These are phyloP conservation scores for Ogataea pignaliae DNA, from an alignment of 805 yeast species.

Conservation along the genomic window DNA sequence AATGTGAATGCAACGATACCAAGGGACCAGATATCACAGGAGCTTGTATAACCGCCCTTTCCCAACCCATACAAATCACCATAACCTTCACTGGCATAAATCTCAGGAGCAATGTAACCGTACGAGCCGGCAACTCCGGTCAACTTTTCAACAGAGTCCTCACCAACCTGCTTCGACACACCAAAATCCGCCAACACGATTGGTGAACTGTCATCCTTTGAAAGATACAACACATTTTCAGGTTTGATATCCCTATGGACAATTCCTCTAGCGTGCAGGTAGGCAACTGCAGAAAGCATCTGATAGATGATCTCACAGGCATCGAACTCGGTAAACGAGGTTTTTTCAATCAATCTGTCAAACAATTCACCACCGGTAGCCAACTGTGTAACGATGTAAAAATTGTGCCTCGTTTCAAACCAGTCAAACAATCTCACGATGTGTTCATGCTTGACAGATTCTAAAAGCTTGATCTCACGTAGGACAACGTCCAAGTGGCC, in stretches of 20 bases:
- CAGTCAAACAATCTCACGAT: constrained; percentile 89
- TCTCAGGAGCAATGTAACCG: constrained; percentile 98
- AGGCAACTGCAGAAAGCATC: constrained; percentile 70
- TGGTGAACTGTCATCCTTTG: constrained; percentile 56
- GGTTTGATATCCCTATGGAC: constrained; percentile 96
- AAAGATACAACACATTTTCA: constrained; percentile 77
- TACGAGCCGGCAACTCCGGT: constrained; percentile 61
- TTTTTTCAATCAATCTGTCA: constrained; percentile 75
- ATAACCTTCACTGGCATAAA: constrained; percentile 52
- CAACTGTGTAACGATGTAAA: constrained; percentile 87
- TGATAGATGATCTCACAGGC: constrained; percentile 75
- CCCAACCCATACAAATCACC: constrained; percentile 33
- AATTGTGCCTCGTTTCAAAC: constrained; percentile 91
- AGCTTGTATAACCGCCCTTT: constrained; percentile 80
- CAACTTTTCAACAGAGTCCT: constrained; percentile 17
- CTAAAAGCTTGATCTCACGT: constrained; percentile 72
- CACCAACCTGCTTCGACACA: constrained; percentile 68
- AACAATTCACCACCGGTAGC: constrained; percentile 96
- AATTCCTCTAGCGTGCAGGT: constrained; percentile 70
- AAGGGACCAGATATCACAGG: constrained; percentile 94
- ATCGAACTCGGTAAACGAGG: constrained; percentile 84
- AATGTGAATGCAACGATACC: constrained; percentile 92
- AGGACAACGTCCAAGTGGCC: constrained; percentile 60
- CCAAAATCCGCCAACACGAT: constrained; percentile 95
- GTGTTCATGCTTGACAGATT: constrained; percentile 71